Conservation (phyloP, 2,329 filamentous ascomycete genomes). For the Exserohilum rostratum region DNA sequence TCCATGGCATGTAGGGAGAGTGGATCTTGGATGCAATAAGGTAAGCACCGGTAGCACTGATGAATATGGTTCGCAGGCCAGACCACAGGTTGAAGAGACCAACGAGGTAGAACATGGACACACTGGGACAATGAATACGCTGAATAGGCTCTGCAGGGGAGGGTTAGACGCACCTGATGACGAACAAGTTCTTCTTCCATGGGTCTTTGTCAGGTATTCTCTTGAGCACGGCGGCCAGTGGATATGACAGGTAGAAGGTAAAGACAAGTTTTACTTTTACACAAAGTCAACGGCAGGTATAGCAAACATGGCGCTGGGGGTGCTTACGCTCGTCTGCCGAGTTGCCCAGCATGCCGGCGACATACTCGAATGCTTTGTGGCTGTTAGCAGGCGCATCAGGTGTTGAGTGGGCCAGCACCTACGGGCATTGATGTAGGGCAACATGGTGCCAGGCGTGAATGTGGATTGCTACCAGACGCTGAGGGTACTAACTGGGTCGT, state of each 20-base stretch:
- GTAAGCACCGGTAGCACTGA: slow-evolving; percentile 82
- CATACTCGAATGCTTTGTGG: slow-evolving; percentile 64
- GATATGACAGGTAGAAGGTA: slow-evolving; percentile 90
- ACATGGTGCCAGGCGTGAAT: slow-evolving; percentile 53
- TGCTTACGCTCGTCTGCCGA: slow-evolving; percentile 68
- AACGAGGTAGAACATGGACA: slow-evolving; percentile 87
- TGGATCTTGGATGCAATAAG: slow-evolving; percentile 81
- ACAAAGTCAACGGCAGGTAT: slow-evolving; percentile 16
- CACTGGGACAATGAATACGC: slow-evolving; percentile 53
- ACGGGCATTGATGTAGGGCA: slow-evolving; percentile 69
- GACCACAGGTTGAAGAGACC: slow-evolving; percentile 92
- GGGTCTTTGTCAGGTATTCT: slow-evolving; percentile 85
- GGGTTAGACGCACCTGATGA: slow-evolving; percentile 66
- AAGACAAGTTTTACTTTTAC: slow-evolving; percentile 85
- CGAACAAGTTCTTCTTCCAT: slow-evolving; percentile 85
- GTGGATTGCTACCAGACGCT: neutral
- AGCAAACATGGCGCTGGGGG: neutral
- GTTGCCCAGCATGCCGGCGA: slow-evolving; percentile 63
- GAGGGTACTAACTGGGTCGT: neutral
- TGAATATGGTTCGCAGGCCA: slow-evolving; percentile 77
- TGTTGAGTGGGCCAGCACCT: slow-evolving; percentile 35
- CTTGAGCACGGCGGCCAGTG: slow-evolving; percentile 86
- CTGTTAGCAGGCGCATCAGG: neutral
- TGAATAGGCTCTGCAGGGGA: neutral
- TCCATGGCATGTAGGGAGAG: slow-evolving; percentile 96